Conservation (phyloP, 305 asterid genomes). For the Fraxinus angustifolia region DNA sequence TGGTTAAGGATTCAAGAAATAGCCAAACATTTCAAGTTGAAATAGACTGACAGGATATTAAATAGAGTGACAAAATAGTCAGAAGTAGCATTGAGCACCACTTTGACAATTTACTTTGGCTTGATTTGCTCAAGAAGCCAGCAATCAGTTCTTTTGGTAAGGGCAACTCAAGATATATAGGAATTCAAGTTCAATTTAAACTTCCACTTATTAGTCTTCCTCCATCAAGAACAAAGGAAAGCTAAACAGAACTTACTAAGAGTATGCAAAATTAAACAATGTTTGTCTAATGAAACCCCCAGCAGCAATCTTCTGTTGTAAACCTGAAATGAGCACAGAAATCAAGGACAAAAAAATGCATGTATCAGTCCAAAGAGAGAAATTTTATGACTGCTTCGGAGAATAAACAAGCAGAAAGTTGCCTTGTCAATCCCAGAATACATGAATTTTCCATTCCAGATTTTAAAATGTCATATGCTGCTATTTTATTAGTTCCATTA, state of each 20-base stretch:
- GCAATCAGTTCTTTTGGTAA: constrained; percentile 1
- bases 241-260: constrained; percentile 58
- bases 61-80: background rate
- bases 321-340: constrained; percentile 47
- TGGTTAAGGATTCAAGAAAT: constrained; percentile 8
- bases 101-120: background rate
- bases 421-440: background rate
- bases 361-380: background rate
- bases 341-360: constrained; percentile 18
- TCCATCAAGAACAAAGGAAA: constrained; percentile 13
- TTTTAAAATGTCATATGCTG: background rate
- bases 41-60: background rate
- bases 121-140: constrained; percentile 14
- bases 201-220: background rate
- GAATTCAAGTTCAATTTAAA: constrained; percentile 4
- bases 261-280: constrained; percentile 71
- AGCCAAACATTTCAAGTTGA: background rate
- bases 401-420: background rate
- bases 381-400: background rate
- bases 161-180: background rate
- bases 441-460: constrained; percentile 2
- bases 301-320: constrained; percentile 77
- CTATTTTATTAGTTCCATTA: background rate
- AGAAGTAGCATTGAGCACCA: background rate
- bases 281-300: constrained; percentile 71